A percentile compares a stretch with the other conserved stretches of the same genome.
These are phyloP conservation scores for Phoma sp. DNA, from an alignment of 2,329 filamentous ascomycete species.

Conservation along the genomic window DNA sequence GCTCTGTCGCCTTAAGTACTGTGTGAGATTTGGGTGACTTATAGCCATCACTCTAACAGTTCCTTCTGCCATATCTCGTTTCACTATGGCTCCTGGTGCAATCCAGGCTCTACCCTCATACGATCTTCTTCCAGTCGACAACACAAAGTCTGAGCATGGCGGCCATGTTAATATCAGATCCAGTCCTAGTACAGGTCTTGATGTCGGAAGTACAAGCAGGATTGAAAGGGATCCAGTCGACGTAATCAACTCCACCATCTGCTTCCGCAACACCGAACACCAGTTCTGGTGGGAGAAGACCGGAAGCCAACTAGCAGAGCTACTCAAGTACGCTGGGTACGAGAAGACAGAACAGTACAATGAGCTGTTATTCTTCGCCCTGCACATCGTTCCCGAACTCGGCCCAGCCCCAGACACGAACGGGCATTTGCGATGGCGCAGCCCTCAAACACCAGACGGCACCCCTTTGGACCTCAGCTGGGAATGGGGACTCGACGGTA, in stretches of 20 bases:
- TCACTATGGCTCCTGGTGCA: too few relatives aligned
- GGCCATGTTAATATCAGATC: too few relatives aligned
- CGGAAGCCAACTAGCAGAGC: conserved; percentile 8
- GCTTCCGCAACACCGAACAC: conserved; percentile 9
- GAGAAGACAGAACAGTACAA: conserved; percentile 14
- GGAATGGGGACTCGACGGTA: conserved; percentile 23
- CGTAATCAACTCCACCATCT: neutral
- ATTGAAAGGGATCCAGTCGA: too few relatives aligned
- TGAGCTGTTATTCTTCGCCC: conserved; percentile 17
- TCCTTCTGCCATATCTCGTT: too few relatives aligned
- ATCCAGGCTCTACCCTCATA: too few relatives aligned
- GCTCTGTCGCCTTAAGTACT: too few relatives aligned
- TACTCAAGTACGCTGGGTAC: conserved; percentile 14
- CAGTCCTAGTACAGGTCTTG: too few relatives aligned
- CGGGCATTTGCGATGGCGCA: conserved; percentile 13
- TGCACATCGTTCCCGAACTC: conserved; percentile 16
- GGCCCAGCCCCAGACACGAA: conserved; percentile 9
- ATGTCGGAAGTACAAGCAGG: too few relatives aligned
- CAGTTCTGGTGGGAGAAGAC: conserved; percentile 20
- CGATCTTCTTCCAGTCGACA: too few relatives aligned
- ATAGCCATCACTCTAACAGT: too few relatives aligned
- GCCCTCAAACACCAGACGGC: conserved; percentile 21
- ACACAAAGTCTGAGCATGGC: too few relatives aligned
- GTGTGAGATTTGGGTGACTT: too few relatives aligned
- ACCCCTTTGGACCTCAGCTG: conserved; percentile 20